Conservation (phyloP, 495 filamentous ascomycete genomes). For the Baudoinia panamericana region DNA sequence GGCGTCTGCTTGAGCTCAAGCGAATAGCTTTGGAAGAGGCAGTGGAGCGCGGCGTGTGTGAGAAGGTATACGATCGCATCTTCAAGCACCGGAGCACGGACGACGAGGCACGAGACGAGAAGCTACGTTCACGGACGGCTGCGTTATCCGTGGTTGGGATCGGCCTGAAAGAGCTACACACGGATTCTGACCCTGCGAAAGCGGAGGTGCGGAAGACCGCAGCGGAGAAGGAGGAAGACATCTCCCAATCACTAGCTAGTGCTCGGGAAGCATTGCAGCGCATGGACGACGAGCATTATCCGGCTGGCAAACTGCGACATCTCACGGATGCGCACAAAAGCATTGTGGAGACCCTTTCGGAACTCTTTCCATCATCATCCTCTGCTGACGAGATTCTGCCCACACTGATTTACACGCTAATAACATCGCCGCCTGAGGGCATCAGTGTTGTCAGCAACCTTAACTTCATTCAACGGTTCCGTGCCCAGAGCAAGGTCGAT, state of each 20-base stretch:
- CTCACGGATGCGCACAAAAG: conserved; percentile 81
- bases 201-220: conserved; percentile 35
- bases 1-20: conserved; percentile 65
- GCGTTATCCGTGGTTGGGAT: conserved; percentile 84
- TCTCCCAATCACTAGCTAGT: conserved; percentile 54
- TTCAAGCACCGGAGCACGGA: conserved; percentile 85
- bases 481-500: conserved; percentile 70
- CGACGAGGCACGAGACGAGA: conserved; percentile 91
- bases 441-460: conserved; percentile 87
- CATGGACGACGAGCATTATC: conserved; percentile 80
- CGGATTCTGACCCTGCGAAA: conserved; percentile 48
- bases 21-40: conserved; percentile 72
- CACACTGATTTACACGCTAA: conserved; percentile 86
- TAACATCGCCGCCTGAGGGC: conserved; percentile 75
- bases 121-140: conserved; percentile 85
- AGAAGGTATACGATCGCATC: conserved; percentile 71
- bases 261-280: conserved; percentile 61
- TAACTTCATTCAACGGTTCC: conserved; percentile 86
- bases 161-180: conserved; percentile 69
- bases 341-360: conserved; percentile 77
- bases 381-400: conserved; percentile 95
- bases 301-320: conserved; percentile 80
- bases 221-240: conserved; percentile 52
- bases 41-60: conserved; percentile 76
- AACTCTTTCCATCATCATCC: conserved; percentile 68